Base-by-base conservation (phyloP, 805 yeast genomes). In the Candida wancherniae region DNA sequence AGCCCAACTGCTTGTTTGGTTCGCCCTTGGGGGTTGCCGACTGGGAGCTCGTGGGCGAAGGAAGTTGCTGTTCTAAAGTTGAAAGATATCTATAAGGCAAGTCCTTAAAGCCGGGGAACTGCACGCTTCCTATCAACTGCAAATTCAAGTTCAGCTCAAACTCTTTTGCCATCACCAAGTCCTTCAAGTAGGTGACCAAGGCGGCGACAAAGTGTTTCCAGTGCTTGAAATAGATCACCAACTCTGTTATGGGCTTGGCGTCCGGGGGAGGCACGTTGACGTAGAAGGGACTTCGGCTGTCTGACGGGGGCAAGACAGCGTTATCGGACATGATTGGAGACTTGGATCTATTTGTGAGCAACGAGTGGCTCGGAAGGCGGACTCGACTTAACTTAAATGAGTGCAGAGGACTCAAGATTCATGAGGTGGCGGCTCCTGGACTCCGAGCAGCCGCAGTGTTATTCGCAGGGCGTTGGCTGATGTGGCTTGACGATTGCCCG, bases 121-220 rank as follows among this genome's bases (percentile, higher is more conserved):
- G 62, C 19, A 63, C 53, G 19, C 65, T 54, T 29, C 48, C 56
- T 22, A 65, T 50, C 26, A 65, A 42, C 44, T 65, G 71, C 31
- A 48, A 51, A 29, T 57, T 57, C 32, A 65, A 44, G 42, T 63
- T 52, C 45, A 51, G 49, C 29, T 52, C 56, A 24, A 51, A 52
- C 40, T 65, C 75, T 48, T 71, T 72, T 34, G 73, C 71, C 31
- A 72, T 52, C 21, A 69, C 53, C 35, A 71, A 55, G 44, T 74
- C 70, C 36, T 55, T 60, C 26, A 61, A 50, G 39, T 65, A 65
- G 29, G 54, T 48, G 6, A 61, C 50, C 30, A 65, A 44, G 7
- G 66, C 51, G 36, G 55, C 54, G 37, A 65, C 60, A 31, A 63
- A 58, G 31, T 51, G 52, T 44, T 63, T 63, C 63, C 69, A 65